These are phyloP conservation scores for Stipa capillata DNA, from an alignment of 176 grass and related monocot species.

Conservation along the genomic window DNA sequence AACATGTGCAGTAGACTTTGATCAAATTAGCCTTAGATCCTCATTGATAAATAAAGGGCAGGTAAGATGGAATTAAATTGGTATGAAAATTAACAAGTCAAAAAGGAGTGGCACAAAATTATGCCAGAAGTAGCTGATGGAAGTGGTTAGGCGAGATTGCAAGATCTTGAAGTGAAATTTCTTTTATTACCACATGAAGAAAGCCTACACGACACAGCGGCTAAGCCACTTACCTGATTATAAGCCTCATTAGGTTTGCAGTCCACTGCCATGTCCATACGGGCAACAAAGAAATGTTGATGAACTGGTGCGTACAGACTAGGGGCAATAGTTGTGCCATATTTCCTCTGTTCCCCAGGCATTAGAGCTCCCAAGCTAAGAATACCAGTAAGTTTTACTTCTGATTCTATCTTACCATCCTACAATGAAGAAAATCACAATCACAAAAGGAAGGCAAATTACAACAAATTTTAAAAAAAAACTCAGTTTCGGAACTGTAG, in stretches of 20 bases:
- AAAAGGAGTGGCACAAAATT: neutral
- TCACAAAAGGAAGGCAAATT: neutral
- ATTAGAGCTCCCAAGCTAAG: constrained; percentile 94
- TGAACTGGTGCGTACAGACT: constrained; percentile 99
- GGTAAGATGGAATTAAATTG: neutral
- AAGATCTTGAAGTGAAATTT: neutral
- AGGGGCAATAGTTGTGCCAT: constrained; percentile 96
- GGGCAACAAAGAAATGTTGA: constrained; percentile 99
- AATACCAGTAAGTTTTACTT: constrained; percentile 98
- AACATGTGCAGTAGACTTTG: neutral
- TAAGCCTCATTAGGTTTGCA: constrained; percentile 89
- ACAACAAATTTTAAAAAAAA: neutral
- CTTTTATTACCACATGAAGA: neutral
- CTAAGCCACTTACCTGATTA: too few species aligned
- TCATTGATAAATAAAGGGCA: neutral
- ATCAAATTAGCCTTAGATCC: neutral
- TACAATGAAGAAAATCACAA: constrained; percentile 12
- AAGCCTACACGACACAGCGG: neutral
- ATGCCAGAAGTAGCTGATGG: neutral
- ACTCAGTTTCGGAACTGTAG: neutral
- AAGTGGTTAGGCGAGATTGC: neutral
- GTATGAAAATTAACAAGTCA: neutral
- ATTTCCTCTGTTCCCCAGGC: constrained; percentile 95
- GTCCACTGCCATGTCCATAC: constrained; percentile 98
- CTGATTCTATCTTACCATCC: constrained; percentile 99